phyloP scores from a whole-genome alignment of 176 grass and related monocot genomes.

The Olyra latifolia region DNA sequence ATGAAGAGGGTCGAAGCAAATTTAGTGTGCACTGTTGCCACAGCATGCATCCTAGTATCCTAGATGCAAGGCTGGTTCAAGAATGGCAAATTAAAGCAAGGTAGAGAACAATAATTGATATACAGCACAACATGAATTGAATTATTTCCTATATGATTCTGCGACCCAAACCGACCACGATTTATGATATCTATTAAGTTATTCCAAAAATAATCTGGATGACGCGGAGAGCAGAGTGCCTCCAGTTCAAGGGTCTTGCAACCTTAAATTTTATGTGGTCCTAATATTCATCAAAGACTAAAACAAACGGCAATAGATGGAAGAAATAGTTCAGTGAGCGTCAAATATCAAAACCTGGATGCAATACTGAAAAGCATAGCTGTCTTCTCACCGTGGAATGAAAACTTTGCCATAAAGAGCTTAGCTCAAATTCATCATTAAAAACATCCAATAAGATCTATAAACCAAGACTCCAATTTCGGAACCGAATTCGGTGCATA shows the following conservation, averaged over 20 bases:
- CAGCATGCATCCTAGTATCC: not conserved
- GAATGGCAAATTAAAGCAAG: not conserved
- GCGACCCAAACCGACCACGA: not conserved
- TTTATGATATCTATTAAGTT: not conserved
- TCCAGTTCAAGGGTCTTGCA: not conserved
- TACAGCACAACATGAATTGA: not conserved
- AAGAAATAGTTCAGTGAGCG: not conserved
- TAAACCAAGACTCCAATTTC: not conserved
- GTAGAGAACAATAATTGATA: not conserved
- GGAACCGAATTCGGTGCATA: not conserved
- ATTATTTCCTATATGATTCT: not conserved
- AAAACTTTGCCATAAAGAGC: not conserved
- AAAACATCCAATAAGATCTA: not conserved
- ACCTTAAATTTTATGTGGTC: conserved; percentile 31
- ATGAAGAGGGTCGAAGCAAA: not conserved
- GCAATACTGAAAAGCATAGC: not conserved
- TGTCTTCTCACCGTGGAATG: not conserved
- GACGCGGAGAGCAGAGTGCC: not conserved
- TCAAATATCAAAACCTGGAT: not conserved
- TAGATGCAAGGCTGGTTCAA: not conserved
- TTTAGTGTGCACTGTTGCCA: not conserved
- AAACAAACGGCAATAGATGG: not conserved
- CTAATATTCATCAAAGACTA: not conserved
- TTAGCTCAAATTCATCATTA: not conserved
- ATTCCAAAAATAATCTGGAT: not conserved